Conservation (phyloP, 192 early-diverging fungal species). For the Coemansia sp. region DNA sequence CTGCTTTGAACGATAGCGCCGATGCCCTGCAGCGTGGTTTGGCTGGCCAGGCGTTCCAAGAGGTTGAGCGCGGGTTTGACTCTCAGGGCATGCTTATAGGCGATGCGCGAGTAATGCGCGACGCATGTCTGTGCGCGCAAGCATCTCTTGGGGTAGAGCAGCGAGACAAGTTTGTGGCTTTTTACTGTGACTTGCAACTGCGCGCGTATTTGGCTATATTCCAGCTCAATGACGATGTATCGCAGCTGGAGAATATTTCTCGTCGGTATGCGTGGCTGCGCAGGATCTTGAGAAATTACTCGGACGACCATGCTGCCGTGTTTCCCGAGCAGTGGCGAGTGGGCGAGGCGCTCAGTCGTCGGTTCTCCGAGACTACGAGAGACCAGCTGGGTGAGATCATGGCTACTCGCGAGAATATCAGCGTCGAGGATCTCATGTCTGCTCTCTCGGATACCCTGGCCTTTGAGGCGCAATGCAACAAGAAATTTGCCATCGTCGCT, state of each 20-base stretch:
- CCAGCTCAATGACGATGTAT: conserved; percentile 66
- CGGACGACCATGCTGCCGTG: conserved; percentile 80
- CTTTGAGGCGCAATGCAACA: conserved; percentile 83
- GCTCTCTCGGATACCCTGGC: conserved; percentile 82
- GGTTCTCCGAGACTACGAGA: conserved; percentile 85
- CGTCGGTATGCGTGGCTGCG: conserved; percentile 93
- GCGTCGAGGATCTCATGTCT: conserved; percentile 71
- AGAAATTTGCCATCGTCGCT: conserved; percentile 64
- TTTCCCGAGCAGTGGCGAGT: conserved; percentile 77
- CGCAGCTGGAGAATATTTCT: conserved; percentile 80
- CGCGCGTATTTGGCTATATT: conserved; percentile 82
- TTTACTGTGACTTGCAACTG: conserved; percentile 82
- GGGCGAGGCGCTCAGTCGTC: conserved; percentile 59
- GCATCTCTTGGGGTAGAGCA: conserved; percentile 64
- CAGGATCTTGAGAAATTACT: conserved; percentile 80
- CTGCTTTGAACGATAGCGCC: conserved; percentile 63
- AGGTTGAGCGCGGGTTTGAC: conserved; percentile 74
- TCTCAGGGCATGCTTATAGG: background rate
- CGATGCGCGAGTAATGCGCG: conserved; percentile 54
- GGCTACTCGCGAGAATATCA: conserved; percentile 55
- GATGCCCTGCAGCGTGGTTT: conserved; percentile 62
- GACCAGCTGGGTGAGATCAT: conserved; percentile 62
- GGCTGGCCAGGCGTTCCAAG: conserved; percentile 62
- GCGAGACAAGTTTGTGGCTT: conserved; percentile 41
- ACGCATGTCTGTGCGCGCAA: conserved; percentile 76